phyloP scores from a whole-genome alignment of 1,284 basidiomycete species.

The Melampsora larici-populina region DNA sequence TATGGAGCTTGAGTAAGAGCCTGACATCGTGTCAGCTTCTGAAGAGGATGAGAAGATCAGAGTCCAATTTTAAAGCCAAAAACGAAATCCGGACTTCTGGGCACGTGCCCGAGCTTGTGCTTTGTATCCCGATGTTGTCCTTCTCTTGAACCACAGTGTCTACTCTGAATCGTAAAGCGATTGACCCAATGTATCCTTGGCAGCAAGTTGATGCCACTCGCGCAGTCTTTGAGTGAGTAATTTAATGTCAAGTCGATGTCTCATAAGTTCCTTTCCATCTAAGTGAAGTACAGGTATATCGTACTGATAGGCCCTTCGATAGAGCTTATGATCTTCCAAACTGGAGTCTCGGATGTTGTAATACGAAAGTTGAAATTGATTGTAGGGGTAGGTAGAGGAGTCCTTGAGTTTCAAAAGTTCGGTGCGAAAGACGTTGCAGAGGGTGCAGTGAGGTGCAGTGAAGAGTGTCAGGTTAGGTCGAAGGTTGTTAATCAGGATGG shows the following conservation, averaged over 20 bases:
- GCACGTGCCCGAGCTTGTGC: too few species aligned
- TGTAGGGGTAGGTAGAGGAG: neutral
- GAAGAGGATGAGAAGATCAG: too few species aligned
- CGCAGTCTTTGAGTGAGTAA: neutral
- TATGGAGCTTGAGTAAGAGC: too few species aligned
- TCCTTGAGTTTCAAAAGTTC: slow-evolving; percentile 45
- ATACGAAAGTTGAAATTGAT: slow-evolving; percentile 47
- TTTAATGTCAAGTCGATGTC: slow-evolving; percentile 17
- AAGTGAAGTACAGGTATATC: slow-evolving; percentile 52
- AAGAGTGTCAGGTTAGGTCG: slow-evolving; percentile 47
- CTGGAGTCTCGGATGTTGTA: slow-evolving; percentile 52
- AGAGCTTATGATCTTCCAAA: slow-evolving; percentile 47
- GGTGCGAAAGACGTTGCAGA: slow-evolving; percentile 50
- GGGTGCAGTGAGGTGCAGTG: slow-evolving; percentile 51
- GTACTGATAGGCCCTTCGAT: slow-evolving; percentile 53
- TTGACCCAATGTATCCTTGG: too few species aligned
- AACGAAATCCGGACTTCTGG: too few species aligned
- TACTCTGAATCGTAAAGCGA: too few species aligned
- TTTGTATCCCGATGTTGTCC: too few species aligned
- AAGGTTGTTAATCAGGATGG: neutral
- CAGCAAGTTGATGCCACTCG: neutral
- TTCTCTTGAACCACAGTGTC: too few species aligned
- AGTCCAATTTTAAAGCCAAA: too few species aligned
- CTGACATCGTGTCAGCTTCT: too few species aligned
- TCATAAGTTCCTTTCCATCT: slow-evolving; percentile 24